Evolutionary conservation across 1,139 yeast genomes (phyloP), one percentile per base, ranked within the genome.

Genomic region (Geotrichum fermentans): DNA sequence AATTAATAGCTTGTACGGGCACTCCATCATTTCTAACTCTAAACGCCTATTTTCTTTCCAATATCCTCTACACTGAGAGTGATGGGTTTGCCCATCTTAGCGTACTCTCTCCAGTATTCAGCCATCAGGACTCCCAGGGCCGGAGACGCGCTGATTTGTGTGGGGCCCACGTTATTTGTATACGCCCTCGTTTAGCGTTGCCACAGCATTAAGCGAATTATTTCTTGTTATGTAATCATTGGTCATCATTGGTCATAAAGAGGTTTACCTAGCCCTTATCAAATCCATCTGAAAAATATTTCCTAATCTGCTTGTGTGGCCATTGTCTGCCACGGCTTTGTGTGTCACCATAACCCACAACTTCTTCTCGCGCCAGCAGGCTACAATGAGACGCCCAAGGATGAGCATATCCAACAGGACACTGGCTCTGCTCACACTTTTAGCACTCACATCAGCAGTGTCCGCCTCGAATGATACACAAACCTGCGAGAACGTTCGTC

Each of bases 401-500:
- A 8, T 11, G n/a, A 22, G 13, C 33, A 38, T 16, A 17, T 26
- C 21, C 32, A 26, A 24, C 33, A 28, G 39, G 34, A 16, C 34
- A 34, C 26, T 24, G 13, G 16, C 22, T 33, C 17, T 36, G 18
- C 26, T 34, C 7, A 26, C 32, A 30, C 16, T 33, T 5, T 22
- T 18, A 11, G 29, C 34, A 28, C 35, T 43, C 13, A 20, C 26
- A 11, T 28, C 46, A 18, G 18, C 18, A 28, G 46, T 36, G 10
- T 20, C 40, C 21, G 46, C 46, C 33, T 20, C 36, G 4, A 10
- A 11, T 11, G 46, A 42, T 13, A 24, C 28, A 6, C 22, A 33
- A 13, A 43, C 47, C 16, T 58, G 61, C 41, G 52, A 52, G 17
- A 56, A 57, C 35, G 53, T 60, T 16, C 47, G 52, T 10, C 28